Percentiles rank a stretch among this genome's conserved stretches.
phyloP scores from a whole-genome alignment of 2,329 filamentous ascomycete genomes.

The Didymellaceae sp. region DNA sequence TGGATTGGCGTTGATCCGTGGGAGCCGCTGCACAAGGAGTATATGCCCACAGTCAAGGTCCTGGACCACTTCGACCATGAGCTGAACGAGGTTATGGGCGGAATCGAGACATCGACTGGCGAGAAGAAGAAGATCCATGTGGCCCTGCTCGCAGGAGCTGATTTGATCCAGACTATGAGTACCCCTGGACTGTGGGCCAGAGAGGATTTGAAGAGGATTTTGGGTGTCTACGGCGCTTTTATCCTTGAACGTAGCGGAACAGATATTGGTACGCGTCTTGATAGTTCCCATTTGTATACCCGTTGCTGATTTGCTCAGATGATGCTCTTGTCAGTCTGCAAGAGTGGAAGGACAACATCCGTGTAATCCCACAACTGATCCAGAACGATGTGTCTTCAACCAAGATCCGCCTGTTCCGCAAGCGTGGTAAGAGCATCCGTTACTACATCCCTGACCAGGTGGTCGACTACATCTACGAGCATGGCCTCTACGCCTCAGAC shows the following conservation, averaged over 20 bases:
- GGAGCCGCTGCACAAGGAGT: conserved; percentile 84
- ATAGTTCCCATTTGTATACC: too few species aligned
- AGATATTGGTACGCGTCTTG: conserved; percentile 64
- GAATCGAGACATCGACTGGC: conserved; percentile 73
- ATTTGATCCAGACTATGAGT: conserved; percentile 60
- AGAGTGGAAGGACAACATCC: conserved; percentile 83
- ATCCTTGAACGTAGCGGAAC: conserved; percentile 89
- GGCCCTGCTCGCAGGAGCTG: conserved; percentile 76
- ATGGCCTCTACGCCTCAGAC: conserved; percentile 48
- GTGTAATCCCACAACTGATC: conserved; percentile 87
- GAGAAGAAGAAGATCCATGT: conserved; percentile 73
- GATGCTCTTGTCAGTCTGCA: conserved; percentile 83
- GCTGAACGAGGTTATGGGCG: conserved; percentile 79
- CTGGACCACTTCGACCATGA: conserved; percentile 91
- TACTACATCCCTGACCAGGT: conserved; percentile 51
- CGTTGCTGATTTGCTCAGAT: conserved; percentile 57
- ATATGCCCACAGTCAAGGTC: conserved; percentile 87
- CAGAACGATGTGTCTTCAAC: conserved; percentile 83
- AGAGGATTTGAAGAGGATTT: conserved; percentile 85
- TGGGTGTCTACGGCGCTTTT: conserved; percentile 82
- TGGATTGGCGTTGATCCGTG: conserved; percentile 52
- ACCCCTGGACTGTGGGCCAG: conserved; percentile 75
- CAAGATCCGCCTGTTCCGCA: conserved; percentile 77
- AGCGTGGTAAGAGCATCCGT: conserved; percentile 50
- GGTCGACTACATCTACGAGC: conserved; percentile 51